Conservation (phyloP, 768 basidiomycete species). For the Kondoa malvinella region DNA sequence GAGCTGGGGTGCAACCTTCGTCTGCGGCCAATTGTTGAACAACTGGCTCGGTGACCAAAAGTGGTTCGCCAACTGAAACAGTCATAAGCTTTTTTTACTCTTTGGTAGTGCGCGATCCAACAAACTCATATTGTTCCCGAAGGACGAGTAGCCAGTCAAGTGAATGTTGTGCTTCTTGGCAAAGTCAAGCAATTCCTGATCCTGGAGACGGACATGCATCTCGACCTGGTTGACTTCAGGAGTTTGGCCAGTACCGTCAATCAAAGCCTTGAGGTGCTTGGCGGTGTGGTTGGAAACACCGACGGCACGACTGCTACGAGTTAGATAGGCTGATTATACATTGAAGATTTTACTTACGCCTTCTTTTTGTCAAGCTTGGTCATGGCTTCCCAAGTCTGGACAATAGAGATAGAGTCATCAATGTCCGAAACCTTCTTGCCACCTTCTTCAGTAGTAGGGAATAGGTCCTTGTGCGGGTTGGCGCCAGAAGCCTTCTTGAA, state of each 20-base stretch:
- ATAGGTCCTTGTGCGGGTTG: slow-evolving; percentile 40
- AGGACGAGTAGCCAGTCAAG: not conserved
- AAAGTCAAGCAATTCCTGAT: not conserved
- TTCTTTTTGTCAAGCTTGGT: slow-evolving; percentile 50
- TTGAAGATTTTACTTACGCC: slow-evolving; percentile 31
- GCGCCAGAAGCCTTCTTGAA: slow-evolving; percentile 34
- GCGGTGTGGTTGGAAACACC: slow-evolving; percentile 72
- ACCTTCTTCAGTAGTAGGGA: slow-evolving; percentile 37
- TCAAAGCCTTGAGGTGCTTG: slow-evolving; percentile 26
- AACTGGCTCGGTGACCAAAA: not conserved
- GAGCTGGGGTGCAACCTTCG: not conserved
- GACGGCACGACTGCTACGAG: slow-evolving; percentile 43
- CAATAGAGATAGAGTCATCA: slow-evolving; percentile 45
- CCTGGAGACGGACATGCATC: not conserved
- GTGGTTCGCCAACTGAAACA: not conserved
- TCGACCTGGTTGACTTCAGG: not conserved
- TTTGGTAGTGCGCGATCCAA: too few relatives aligned
- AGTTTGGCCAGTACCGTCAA: not conserved
- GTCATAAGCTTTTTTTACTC: too few relatives aligned
- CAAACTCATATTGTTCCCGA: not conserved
- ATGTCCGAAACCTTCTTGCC: slow-evolving; percentile 38
- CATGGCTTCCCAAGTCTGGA: slow-evolving; percentile 71
- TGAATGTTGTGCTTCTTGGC: not conserved
- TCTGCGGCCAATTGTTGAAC: not conserved
- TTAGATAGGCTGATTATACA: slow-evolving; percentile 2